Conservation (phyloP, 2,329 filamentous ascomycete species). For the Colletotrichum chlorophyti region DNA sequence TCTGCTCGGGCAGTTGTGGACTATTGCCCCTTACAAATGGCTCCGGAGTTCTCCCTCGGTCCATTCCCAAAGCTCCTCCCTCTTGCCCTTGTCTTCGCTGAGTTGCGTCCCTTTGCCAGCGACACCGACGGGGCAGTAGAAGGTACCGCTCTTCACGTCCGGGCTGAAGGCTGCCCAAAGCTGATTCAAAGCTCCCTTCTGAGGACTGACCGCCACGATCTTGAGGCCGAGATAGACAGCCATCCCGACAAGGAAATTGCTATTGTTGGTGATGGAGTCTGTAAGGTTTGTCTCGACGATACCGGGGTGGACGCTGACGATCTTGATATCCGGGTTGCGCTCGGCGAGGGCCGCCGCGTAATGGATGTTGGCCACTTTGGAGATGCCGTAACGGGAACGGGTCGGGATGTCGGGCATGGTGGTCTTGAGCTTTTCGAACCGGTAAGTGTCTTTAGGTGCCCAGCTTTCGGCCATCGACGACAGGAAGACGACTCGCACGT, state of each 20-base stretch:
- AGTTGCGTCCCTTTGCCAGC: slow-evolving; percentile 30
- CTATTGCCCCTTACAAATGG: slow-evolving; percentile 9
- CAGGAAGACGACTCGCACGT: slow-evolving; percentile 40
- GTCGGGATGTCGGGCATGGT: slow-evolving; percentile 30
- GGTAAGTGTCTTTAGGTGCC: slow-evolving; percentile 35
- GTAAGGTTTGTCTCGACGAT: slow-evolving; percentile 37
- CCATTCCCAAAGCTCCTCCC: slow-evolving; percentile 43
- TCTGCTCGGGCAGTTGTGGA: neutral
- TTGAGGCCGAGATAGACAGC: slow-evolving; percentile 93
- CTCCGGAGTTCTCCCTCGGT: slow-evolving; percentile 40
- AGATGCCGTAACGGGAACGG: slow-evolving; percentile 39
- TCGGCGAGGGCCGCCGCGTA: slow-evolving; percentile 39
- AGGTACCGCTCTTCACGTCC: slow-evolving; percentile 35
- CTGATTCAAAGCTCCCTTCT: slow-evolving; percentile 34
- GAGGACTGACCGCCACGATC: slow-evolving; percentile 32
- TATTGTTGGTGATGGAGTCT: slow-evolving; percentile 69
- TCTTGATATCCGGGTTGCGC: slow-evolving; percentile 35
- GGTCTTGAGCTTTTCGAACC: slow-evolving; percentile 39
- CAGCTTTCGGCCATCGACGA: slow-evolving; percentile 35
- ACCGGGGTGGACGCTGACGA: slow-evolving; percentile 39
- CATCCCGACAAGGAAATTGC: slow-evolving; percentile 98
- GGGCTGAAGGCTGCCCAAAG: slow-evolving; percentile 40
- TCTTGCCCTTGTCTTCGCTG: slow-evolving; percentile 35
- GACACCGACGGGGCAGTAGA: slow-evolving; percentile 42
- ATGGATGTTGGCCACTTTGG: slow-evolving; percentile 42